Conservation (phyloP, 371 early-diverging fungal genomes). For the Circinella minor region DNA sequence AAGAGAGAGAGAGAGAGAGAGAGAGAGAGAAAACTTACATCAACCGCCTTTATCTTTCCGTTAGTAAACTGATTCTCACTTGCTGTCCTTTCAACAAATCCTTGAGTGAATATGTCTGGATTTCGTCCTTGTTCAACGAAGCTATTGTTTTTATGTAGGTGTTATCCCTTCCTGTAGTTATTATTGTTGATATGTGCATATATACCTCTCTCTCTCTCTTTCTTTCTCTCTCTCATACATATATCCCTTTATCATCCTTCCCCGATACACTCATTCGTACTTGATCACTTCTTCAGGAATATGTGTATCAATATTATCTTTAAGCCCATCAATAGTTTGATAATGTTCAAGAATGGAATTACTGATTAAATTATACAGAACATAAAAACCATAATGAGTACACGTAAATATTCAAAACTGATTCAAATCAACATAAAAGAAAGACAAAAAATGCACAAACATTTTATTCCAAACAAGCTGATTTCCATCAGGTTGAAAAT, state of each 20-base stretch:
- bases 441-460: conserved; percentile 38
- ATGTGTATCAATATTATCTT: conserved; percentile 60
- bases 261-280: conserved; percentile 21
- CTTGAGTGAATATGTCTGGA: conserved; percentile 77
- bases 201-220: no score
- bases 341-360: conserved; percentile 68
- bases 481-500: conserved; percentile 73
- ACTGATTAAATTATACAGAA: conserved; percentile 24
- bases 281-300: conserved; percentile 76
- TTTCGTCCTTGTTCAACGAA: conserved; percentile 73
- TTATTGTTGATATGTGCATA: neutral
- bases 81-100: conserved; percentile 73
- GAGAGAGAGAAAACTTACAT: conserved; percentile 38
- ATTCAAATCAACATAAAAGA: neutral
- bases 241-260: no score
- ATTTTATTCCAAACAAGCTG: conserved; percentile 68
- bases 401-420: neutral
- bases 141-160: conserved; percentile 25
- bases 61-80: conserved; percentile 83
- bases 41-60: conserved; percentile 73
- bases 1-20: neutral
- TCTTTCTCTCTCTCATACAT: conserved; percentile 2
- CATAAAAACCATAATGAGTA: neutral
- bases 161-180: no score
- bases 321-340: conserved; percentile 62